Evolutionary conservation across 768 basidiomycete species (phyloP), one percentile per base, ranked within the genome.

Genomic region (Krasilnikovozyma curviuscula): DNA sequence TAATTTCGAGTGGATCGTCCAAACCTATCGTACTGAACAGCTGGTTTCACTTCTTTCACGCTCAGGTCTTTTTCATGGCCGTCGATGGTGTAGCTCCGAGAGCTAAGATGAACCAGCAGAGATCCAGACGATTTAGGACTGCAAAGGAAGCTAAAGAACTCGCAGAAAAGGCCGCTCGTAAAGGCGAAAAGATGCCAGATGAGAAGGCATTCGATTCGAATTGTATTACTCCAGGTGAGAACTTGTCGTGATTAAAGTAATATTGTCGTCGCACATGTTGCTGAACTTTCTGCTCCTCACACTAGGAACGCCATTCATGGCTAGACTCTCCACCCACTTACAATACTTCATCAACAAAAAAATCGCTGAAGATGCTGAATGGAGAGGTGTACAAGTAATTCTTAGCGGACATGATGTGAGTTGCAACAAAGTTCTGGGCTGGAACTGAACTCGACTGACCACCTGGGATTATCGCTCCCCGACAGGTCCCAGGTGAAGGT

Each of bases 91-190:
- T 95, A 13, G 91, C 91, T 0, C 91, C 91, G 4, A 71, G 91
- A 39, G 91, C 91, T 29, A 97, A 98, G 73, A 93, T 95, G 91
- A 98, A 98, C 62, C 91, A 97, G 65, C 91, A 97, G 61, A 78
- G 91, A 18, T 79, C 81, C 61, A 71, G 91, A 32, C 77, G 89
- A 39, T 98, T 97, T 69, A 71, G 91, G 48, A 86, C 89, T 0
- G 89, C 89, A 7, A 85, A 81, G 66, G 91, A 95, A 64, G 83
- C 81, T 3, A 79, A 73, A 56, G 86, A 97, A 63, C 67, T 81
- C 30, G 69, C 79, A 50, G 83, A 84, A 66, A 84, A 81, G 67
- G 93, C 91, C 2, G 73, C 77, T 63, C 68, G 73, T 43, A 85
- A 83, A 56, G 91, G 93, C 34, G 89, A 95, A 69, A 77, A 81